phyloP scores from a whole-genome alignment of 768 basidiomycete species.

The Neoboletus brunneissimus region DNA sequence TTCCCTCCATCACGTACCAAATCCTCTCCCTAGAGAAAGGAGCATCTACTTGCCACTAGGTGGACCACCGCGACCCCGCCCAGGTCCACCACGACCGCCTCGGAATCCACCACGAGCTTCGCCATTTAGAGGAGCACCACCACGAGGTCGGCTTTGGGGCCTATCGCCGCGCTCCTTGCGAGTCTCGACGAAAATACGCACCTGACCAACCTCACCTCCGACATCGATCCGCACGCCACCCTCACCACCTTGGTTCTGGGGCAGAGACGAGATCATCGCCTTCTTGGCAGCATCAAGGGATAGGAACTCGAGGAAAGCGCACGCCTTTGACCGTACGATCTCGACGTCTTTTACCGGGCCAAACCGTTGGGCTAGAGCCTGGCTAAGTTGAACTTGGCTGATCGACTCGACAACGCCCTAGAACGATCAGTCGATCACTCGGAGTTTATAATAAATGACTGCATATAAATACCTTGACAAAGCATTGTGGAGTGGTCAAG shows the following conservation, averaged over 20 bases:
- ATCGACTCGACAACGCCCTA: conserved; percentile 75
- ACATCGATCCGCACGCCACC: conserved; percentile 81
- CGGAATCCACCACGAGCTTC: conserved; percentile 46
- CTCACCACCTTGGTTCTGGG: conserved; percentile 71
- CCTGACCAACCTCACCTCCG: conserved; percentile 48
- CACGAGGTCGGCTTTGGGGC: conserved; percentile 57
- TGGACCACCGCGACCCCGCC: conserved; percentile 41
- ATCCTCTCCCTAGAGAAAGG: neutral
- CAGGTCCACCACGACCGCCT: conserved; percentile 43
- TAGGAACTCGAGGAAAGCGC: conserved; percentile 91
- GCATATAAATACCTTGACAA: conserved; percentile 72
- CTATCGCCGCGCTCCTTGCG: conserved; percentile 91
- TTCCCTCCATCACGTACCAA: conserved; percentile 1
- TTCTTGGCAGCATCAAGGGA: conserved; percentile 76
- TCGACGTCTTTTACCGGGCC: conserved; percentile 86
- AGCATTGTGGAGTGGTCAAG: conserved; percentile 75
- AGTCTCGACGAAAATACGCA: conserved; percentile 77
- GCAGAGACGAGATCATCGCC: conserved; percentile 76
- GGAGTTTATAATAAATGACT: neutral
- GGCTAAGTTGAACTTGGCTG: conserved; percentile 47
- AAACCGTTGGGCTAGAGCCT: conserved; percentile 58
- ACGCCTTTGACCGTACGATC: conserved; percentile 83
- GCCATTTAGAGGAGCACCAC: conserved; percentile 55
- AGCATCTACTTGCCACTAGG: conserved; percentile 23
- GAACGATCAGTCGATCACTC: conserved; percentile 7